Conservation (phyloP, 768 basidiomycete species). For the Lactarius hengduanensis region DNA sequence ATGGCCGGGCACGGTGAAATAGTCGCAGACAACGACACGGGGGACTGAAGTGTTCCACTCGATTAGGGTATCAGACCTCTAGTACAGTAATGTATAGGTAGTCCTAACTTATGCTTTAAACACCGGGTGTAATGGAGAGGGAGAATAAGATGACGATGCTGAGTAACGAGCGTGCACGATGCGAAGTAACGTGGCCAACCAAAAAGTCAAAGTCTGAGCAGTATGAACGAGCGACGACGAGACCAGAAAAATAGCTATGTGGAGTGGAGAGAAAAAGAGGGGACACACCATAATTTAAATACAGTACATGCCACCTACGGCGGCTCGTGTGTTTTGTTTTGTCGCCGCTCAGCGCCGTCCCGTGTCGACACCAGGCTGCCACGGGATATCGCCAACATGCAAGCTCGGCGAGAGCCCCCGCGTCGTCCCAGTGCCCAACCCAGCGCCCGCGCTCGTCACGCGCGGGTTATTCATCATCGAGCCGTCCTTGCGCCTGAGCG, state of each 20-base stretch:
- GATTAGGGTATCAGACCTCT: conserved; percentile 13
- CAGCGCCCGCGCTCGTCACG: conserved; percentile 38
- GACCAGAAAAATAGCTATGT: not conserved
- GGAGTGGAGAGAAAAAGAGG: not conserved
- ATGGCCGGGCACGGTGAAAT: no score
- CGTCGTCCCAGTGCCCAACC: conserved; percentile 10
- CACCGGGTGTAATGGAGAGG: not conserved
- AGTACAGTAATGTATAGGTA: conserved; percentile 26
- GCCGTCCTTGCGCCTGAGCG: conserved; percentile 79
- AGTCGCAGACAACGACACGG: not conserved
- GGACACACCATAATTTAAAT: conserved; percentile 4
- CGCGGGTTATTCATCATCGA: conserved; percentile 32
- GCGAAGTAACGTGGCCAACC: not conserved
- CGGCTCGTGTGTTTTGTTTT: no score
- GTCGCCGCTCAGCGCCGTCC: conserved; percentile 11
- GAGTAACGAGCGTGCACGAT: no score
- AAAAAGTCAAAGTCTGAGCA: not conserved
- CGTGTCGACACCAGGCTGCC: conserved; percentile 41
- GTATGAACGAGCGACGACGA: not conserved
- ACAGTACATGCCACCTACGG: not conserved
- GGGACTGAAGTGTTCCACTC: not conserved
- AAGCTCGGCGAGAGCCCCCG: conserved; percentile 43
- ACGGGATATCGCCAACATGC: conserved; percentile 60
- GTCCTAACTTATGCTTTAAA: conserved; percentile 12
- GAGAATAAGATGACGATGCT: not conserved